A percentile compares a stretch with the other conserved stretches of the same genome.
Conservation (phyloP, 306 rosid genomes). For the Boehmeria nivea region DNA sequence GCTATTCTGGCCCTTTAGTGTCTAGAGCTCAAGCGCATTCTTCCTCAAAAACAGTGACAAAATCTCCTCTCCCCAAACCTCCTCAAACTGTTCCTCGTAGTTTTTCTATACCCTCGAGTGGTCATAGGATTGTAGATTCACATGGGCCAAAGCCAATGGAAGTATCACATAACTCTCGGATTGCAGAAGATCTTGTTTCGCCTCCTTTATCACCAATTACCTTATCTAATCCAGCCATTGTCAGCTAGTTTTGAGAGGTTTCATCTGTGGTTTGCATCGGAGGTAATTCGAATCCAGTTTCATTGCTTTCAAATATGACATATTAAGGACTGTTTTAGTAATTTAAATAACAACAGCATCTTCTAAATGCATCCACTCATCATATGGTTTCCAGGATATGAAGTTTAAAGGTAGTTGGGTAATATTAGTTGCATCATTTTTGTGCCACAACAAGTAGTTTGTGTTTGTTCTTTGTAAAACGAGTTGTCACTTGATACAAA, state of each 20-base stretch:
- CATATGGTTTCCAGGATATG: too few relatives aligned
- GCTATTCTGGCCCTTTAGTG: slow-evolving; percentile 78
- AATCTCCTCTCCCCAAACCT: slow-evolving; percentile 78
- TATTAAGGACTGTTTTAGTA: too few relatives aligned
- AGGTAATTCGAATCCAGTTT: slow-evolving; percentile 47
- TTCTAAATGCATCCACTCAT: too few relatives aligned
- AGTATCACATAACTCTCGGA: slow-evolving; percentile 35
- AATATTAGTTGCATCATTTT: too few relatives aligned
- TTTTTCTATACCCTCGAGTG: slow-evolving; percentile 77
- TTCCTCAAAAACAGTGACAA: slow-evolving; percentile 35
- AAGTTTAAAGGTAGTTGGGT: too few relatives aligned
- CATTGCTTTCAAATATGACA: too few relatives aligned
- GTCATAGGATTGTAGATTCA: slow-evolving; percentile 43
- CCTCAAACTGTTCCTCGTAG: slow-evolving; percentile 69
- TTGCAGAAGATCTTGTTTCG: slow-evolving; percentile 38
- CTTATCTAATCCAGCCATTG: slow-evolving; percentile 40
- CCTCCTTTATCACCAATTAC: slow-evolving; percentile 67
- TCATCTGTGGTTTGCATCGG: slow-evolving; percentile 26
- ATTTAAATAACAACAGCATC: too few relatives aligned
- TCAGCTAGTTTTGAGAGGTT: slow-evolving; percentile 36
- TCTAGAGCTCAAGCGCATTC: slow-evolving; percentile 55
- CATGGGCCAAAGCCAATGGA: slow-evolving; percentile 41
- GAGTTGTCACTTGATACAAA: too few relatives aligned
- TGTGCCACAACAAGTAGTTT: too few relatives aligned
- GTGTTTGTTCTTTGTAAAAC: too few relatives aligned